Evolutionary conservation across 805 yeast species (phyloP), one percentile per base, ranked within the genome.

Genomic region (Cyberlindnera sargentensis): DNA sequence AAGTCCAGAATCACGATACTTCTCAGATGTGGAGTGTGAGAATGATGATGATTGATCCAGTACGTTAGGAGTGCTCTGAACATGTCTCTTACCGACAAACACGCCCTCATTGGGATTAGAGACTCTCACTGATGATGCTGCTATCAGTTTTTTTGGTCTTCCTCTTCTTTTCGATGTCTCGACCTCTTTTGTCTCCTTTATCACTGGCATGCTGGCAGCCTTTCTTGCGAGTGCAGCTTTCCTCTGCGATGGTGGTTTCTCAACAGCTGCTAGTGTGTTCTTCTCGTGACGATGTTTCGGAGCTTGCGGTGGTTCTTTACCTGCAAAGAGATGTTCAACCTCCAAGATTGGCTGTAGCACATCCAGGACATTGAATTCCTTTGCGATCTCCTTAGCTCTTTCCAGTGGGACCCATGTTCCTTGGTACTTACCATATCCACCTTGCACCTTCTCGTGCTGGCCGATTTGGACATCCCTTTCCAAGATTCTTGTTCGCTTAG

Each of bases 341-440:
- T 80, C 81, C 47, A 90, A 80, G 24, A 89, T 66, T 0, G 90
- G 85, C 33, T 67, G 63, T 37, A 91, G 68, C 11, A 73, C 68
- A 4, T 75, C 83, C 47, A 70, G 67, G 4, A 85, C 95, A 1
- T 74, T 80, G 51, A 78, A 79, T 53, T 78, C 79, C 40, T 69
- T 67, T 2, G 91, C 87, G 44, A 87, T 73, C 48, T 73, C 76
- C 26, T 69, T 64, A 1, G 96, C 97, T 40, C 85, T 77, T 6
- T 73, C 78, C 48, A 86, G 64, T 0, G 97, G 97, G 7, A 90
- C 90, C 96, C 96, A 90, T 3, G 97, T 90, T 15, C 96, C 97
- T 63, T 91, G 98, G 63, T 89, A 91, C 58, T 90, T 82, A 42
- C 98, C 98, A 61, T 89, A 90, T 3, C 98, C 98, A 48, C 98